phyloP scores from a whole-genome alignment of 768 basidiomycete species.

The Phlebiopsis gigantea region DNA sequence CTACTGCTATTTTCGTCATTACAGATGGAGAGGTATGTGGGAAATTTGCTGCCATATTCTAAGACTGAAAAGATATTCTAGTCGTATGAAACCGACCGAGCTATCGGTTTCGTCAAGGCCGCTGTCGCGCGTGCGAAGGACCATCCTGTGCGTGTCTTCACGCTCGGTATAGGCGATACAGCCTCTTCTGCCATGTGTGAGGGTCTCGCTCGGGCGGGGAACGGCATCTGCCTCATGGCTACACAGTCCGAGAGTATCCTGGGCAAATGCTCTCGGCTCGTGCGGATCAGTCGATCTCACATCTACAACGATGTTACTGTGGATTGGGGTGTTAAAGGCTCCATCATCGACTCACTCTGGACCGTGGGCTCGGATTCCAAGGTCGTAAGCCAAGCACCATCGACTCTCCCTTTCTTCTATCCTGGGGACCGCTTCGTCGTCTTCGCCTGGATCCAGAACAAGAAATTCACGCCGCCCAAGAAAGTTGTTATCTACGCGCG shows the following conservation, averaged over 20 bases:
- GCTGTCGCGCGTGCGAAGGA: conserved; percentile 30
- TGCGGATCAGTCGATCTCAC: conserved; percentile 45
- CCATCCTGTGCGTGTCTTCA: conserved; percentile 43
- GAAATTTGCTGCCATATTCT: background rate
- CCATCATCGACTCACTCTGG: conserved; percentile 13
- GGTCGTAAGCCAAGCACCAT: conserved; percentile 28
- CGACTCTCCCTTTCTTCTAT: conserved; percentile 27
- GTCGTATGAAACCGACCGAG: conserved; percentile 16
- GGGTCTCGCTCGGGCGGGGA: conserved; percentile 48
- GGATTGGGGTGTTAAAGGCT: conserved; percentile 38
- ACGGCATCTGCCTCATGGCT: conserved; percentile 46
- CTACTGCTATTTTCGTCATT: conserved; percentile 49
- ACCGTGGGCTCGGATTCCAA: background rate
- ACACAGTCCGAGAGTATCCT: conserved; percentile 39
- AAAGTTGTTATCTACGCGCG: conserved; percentile 25
- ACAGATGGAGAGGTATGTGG: conserved; percentile 49
- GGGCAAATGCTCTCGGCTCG: conserved; percentile 42
- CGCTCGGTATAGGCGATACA: conserved; percentile 49
- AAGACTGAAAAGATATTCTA: background rate
- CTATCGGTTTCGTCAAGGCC: conserved; percentile 18
- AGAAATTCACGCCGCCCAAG: conserved; percentile 19
- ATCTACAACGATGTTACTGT: conserved; percentile 40
- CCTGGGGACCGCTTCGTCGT: conserved; percentile 30
- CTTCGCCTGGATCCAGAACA: conserved; percentile 27
- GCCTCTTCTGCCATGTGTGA: conserved; percentile 49